A percentile compares a stretch with the other conserved stretches of the same genome.
Conservation (phyloP, 1,284 basidiomycete genomes). For the Cutaneotrichosporon cutaneum region DNA sequence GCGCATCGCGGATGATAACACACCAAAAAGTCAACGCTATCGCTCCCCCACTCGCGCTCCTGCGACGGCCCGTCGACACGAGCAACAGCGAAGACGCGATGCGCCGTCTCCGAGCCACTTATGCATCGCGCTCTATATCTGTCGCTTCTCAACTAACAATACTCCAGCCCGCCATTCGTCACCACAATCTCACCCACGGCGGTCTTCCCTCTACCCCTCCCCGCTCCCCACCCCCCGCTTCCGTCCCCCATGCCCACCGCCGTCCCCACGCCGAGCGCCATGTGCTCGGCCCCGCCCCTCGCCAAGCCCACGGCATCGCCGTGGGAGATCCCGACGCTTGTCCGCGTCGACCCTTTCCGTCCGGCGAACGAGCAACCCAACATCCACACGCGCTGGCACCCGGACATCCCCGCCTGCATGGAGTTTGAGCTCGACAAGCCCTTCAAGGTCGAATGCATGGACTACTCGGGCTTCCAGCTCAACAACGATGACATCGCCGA, state of each 20-base stretch:
- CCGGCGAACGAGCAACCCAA: conserved; percentile 31
- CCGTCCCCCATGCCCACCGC: neutral
- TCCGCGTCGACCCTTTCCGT: conserved; percentile 34
- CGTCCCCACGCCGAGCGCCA: neutral
- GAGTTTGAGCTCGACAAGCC: conserved; percentile 54
- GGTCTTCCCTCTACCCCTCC: neutral
- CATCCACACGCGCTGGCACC: conserved; percentile 50
- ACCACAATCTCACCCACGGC: neutral
- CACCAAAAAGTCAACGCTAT: neutral
- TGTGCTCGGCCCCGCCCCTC: neutral
- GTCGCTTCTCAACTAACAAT: no score
- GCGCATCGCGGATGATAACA: neutral
- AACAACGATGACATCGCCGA: conserved; percentile 66
- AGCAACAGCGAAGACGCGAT: no score
- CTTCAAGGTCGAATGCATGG: conserved; percentile 74
- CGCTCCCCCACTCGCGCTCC: neutral
- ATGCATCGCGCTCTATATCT: no score
- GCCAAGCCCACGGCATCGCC: neutral
- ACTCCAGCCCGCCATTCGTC: no score
- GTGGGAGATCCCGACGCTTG: conserved; percentile 29
- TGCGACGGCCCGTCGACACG: neutral
- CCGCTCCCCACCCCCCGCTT: no score
- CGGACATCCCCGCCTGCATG: conserved; percentile 41
- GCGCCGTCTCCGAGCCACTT: no score
- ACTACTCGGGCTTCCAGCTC: conserved; percentile 67